Base-by-base conservation (phyloP, 2,329 filamentous ascomycete species). In the Tetracladium maxilliforme region DNA sequence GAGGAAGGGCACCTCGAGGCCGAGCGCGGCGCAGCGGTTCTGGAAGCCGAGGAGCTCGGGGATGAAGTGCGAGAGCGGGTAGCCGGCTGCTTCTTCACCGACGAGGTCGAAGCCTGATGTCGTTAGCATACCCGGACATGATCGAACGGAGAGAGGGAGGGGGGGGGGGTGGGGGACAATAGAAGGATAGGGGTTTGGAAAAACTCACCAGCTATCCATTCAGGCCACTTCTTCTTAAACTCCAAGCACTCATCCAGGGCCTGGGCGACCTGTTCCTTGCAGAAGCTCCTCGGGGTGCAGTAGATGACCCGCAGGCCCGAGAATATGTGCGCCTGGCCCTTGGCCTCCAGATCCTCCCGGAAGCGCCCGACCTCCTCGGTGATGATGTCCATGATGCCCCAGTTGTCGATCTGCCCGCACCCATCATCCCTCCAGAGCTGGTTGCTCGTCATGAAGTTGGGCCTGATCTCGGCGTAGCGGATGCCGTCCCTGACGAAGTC, bases 231-330 rank as follows among this genome's bases (percentile, higher is more conserved):
- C 27, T 47, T 38, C 45, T 78, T 78, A 34, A 80, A 59, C 6
- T 51, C 39, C 10, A 76, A 52, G 38, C 74, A 80, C 38, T 80
- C 66, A 9, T 58, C 42, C 16, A 80, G 56, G 3, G 72, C 64
- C 2, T 37, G 38, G 23, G 51, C 41, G 29, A 79, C 66, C 24
- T 52, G 40, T 0, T 42, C 26, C 4, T 49, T 54, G 0, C 49
- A 36, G 24, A 78, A 74, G 0, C 66, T 71, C 6, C 74, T 55
- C 1, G 74, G 74, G 2, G 71, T 73, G 45, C 74, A 78, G 44
- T 79, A 80, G 18, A 80, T 75, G 32, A 80, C 64, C 45, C 78
- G 79, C 33, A 80, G 52, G 1, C 72, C 72, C 11, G 65, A 65
- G 36, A 79, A 74, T 25, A 56, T 55, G 10, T 51, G 27, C 1